phyloP scores from a whole-genome alignment of 768 basidiomycete species.

The Boletus sensibilis region DNA sequence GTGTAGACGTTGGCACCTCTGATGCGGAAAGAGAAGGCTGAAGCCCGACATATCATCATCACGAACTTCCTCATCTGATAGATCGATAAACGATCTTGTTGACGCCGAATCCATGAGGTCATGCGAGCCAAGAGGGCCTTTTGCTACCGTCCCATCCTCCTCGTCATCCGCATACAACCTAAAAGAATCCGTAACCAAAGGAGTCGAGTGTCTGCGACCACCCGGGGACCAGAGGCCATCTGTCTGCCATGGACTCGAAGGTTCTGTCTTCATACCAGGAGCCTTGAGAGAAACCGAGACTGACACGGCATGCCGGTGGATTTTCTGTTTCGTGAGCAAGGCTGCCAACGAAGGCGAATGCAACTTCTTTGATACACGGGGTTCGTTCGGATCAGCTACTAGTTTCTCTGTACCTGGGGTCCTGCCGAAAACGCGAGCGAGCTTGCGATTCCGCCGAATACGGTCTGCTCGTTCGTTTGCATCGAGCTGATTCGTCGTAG shows the following conservation, averaged over 20 bases:
- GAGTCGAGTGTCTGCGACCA: slow-evolving; percentile 54
- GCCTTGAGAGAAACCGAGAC: slow-evolving; percentile 27
- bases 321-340: slow-evolving; percentile 31
- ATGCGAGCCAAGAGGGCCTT: slow-evolving; percentile 1
- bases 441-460: slow-evolving; percentile 70
- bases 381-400: slow-evolving; percentile 26
- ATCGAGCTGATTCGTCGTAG: slow-evolving; percentile 66
- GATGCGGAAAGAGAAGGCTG: slow-evolving; percentile 30
- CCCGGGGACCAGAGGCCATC: slow-evolving; percentile 30
- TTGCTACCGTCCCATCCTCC: background rate
- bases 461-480: slow-evolving; percentile 68
- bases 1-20: slow-evolving; percentile 23
- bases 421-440: slow-evolving; percentile 77
- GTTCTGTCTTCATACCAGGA: slow-evolving; percentile 22
- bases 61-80: slow-evolving; percentile 58
- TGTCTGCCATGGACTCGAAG: slow-evolving; percentile 35
- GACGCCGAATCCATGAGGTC: slow-evolving; percentile 25
- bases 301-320: slow-evolving; percentile 33
- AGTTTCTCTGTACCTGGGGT: slow-evolving; percentile 49
- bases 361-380: slow-evolving; percentile 19
- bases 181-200: slow-evolving; percentile 49
- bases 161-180: slow-evolving; percentile 24
- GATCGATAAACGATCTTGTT: slow-evolving; percentile 55
- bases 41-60: slow-evolving; percentile 35
- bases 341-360: slow-evolving; percentile 27